Base-by-base conservation (phyloP, 2,329 filamentous ascomycete genomes). In the Clathrospora elynae region DNA sequence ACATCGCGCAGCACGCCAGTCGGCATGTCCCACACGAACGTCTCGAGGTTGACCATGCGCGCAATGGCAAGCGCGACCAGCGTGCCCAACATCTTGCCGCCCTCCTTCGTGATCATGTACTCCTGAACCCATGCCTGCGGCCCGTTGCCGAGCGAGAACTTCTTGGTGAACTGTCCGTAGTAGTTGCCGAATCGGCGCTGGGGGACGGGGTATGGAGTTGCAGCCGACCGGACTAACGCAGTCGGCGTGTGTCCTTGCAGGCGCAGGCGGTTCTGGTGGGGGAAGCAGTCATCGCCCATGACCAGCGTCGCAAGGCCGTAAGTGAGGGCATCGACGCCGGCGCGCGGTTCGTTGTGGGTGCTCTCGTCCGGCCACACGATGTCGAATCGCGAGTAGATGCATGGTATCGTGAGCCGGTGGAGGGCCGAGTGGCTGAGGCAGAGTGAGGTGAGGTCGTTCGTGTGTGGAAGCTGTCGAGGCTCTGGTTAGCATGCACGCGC, bases 21-120 rank as follows among this genome's bases (percentile, higher is more conserved):
- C 1, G 88, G 88, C 88, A 93, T 92, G 61, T 95, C 88, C 88
- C 88, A 93, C 3, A 88, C 78, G 61, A 93, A 93, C 0, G 83
- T 84, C 69, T 93, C 88, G 25, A 95, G 76, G 59, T 88, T 89
- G 36, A 83, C 75, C 88, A 93, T 93, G 50, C 87, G 85, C 29
- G 85, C 83, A n/a, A 93, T 78, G 9, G 88, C 87, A 52, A 91
- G 73, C 7, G 88, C 87, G 9, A 90, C 88, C 35, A 93, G 73
- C 1, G 87, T 92, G 4, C 88, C 87, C n/a, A 93, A 77, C 87
- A 93, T 90, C 72, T 92, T 93, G 3, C 89, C 89, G 42, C 85
- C 84, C 64, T 92, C 88, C 69, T 90, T 91, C 2, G 81, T 85
- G 57, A 92, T 88, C 50, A 87, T 80, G 70, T 93, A 92, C 62